Percentiles rank a stretch among this genome's conserved stretches.
Conservation (phyloP, 1,284 basidiomycete species). For the Malassezia japonica region DNA sequence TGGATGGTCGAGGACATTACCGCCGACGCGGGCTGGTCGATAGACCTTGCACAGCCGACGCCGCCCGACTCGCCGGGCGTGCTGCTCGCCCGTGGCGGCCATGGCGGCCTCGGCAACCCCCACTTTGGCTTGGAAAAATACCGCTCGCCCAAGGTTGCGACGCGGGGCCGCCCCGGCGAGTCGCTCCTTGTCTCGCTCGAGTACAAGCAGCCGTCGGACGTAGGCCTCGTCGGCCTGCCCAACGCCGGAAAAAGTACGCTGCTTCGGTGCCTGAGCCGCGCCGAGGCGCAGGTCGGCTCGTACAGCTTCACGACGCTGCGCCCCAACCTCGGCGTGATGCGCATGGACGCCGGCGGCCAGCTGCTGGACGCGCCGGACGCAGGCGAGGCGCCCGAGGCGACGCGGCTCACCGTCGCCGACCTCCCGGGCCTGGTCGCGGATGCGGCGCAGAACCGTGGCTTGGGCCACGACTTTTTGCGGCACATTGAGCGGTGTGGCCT, state of each 20-base stretch:
- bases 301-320: conserved; percentile 94
- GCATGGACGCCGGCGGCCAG: conserved; percentile 60
- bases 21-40: conserved; percentile 19
- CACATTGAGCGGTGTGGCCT: conserved; percentile 85
- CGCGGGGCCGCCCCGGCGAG: conserved; percentile 65
- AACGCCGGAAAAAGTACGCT: conserved; percentile 74
- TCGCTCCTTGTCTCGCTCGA: conserved; percentile 76
- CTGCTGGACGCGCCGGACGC: conserved; percentile 12
- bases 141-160: conserved; percentile 50
- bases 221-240: conserved; percentile 89
- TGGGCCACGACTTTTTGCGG: conserved; percentile 86
- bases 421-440: conserved; percentile 82
- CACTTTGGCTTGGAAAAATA: conserved; percentile 59
- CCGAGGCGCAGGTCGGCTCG: conserved; percentile 70
- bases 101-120: conserved; percentile 80
- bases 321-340: conserved; percentile 84
- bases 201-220: conserved; percentile 84
- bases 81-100: conserved; percentile 58
- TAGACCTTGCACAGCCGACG: conserved; percentile 34
- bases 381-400: conserved; percentile 40
- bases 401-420: conserved; percentile 90
- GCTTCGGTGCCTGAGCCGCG: conserved; percentile 76
- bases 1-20: neutral
- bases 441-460: conserved; percentile 77
- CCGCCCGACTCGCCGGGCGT: conserved; percentile 29